These are phyloP conservation scores for Bolboschoenus planiculmis DNA, from an alignment of 176 grass and related monocot genomes.

Conservation along the genomic window DNA sequence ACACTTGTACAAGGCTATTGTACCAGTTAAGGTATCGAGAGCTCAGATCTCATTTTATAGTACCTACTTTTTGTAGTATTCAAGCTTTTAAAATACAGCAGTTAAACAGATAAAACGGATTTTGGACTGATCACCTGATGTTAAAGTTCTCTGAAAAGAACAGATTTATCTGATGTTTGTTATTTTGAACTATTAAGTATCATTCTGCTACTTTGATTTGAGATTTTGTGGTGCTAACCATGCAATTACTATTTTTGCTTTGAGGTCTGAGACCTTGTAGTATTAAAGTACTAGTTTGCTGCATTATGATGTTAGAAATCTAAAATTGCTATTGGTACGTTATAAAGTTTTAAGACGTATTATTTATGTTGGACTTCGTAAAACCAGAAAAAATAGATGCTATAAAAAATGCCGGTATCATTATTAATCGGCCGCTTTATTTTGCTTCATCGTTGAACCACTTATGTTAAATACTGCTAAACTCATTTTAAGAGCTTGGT, in stretches of 20 bases:
- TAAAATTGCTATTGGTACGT: neutral
- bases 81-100: neutral
- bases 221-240: neutral
- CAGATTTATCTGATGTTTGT: neutral
- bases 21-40: constrained; percentile 65
- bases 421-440: neutral
- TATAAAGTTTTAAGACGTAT: neutral
- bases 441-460: neutral
- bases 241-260: neutral
- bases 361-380: neutral
- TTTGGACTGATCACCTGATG: neutral
- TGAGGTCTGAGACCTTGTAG: neutral
- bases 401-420: neutral
- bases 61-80: neutral
- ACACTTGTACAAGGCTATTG: constrained; percentile 82
- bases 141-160: neutral
- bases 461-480: neutral
- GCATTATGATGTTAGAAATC: neutral
- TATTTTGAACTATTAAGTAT: neutral
- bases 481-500: neutral
- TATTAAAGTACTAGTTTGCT: neutral
- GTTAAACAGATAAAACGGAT: neutral
- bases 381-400: neutral
- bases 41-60: neutral
- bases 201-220: neutral